A percentile compares a stretch with the other conserved stretches of the same genome.
These are phyloP conservation scores for Gloeopeniophorella convolvens DNA, from an alignment of 768 basidiomycete genomes.

Conservation along the genomic window DNA sequence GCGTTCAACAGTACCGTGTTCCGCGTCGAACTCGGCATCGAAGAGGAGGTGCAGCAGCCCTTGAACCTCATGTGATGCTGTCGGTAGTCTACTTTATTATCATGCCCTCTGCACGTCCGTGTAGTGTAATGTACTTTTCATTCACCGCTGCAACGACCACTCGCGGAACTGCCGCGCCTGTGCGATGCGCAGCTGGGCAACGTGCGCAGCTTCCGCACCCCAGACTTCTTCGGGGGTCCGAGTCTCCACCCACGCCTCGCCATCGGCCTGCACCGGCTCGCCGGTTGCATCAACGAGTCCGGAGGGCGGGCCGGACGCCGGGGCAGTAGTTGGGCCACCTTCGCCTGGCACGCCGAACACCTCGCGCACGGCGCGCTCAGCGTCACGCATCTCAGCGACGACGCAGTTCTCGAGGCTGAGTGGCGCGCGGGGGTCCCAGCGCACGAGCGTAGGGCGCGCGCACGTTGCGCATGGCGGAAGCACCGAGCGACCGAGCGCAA, in stretches of 20 bases:
- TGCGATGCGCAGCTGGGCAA: slow-evolving; percentile 1
- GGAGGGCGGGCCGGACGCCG: slow-evolving; percentile 10
- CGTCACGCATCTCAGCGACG: slow-evolving; percentile 73
- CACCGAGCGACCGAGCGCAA: slow-evolving; percentile 70
- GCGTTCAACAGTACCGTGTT: slow-evolving; percentile 42
- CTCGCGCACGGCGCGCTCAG: slow-evolving; percentile 53
- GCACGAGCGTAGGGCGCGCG: slow-evolving; percentile 61
- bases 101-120: background rate
- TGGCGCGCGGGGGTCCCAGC: slow-evolving; percentile 70
- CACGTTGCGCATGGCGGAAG: slow-evolving; percentile 76
- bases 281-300: slow-evolving; percentile 24
- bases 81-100: background rate
- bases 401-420: slow-evolving; percentile 78
- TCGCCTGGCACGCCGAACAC: slow-evolving; percentile 27
- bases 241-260: background rate
- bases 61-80: slow-evolving; percentile 4
- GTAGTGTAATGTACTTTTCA: background rate
- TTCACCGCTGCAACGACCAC: slow-evolving; percentile 2
- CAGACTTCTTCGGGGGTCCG: slow-evolving; percentile 15
- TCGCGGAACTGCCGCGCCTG: slow-evolving; percentile 10
- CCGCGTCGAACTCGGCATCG: slow-evolving; percentile 28
- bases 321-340: background rate
- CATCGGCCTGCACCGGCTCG: slow-evolving; percentile 17
- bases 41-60: slow-evolving; percentile 23
- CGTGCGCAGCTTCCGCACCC: slow-evolving; percentile 9